Percentiles rank a stretch among this genome's conserved stretches.
These are phyloP conservation scores for Fusarium pseudoanthophilum DNA, from an alignment of 2,329 filamentous ascomycete species.

Conservation along the genomic window DNA sequence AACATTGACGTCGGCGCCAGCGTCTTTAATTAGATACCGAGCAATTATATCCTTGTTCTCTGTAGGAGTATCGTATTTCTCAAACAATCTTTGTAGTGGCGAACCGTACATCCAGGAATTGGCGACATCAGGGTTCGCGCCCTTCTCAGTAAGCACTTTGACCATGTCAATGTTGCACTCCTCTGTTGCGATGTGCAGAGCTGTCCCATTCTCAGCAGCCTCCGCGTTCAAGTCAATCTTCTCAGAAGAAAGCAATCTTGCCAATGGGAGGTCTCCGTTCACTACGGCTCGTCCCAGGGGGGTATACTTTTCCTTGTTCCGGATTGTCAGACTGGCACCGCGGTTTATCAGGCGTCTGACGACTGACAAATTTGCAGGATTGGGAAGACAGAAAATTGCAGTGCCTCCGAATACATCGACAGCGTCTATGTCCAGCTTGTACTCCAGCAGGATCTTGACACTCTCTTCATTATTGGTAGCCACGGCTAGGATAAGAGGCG, in stretches of 20 bases:
- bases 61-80: not conserved
- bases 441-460: not conserved
- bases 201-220: not conserved
- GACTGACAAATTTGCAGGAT: not conserved
- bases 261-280: not conserved
- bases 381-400: not conserved
- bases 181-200: not conserved
- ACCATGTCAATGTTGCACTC: not conserved
- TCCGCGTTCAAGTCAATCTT: not conserved
- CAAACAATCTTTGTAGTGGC: not conserved
- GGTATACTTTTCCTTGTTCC: not conserved
- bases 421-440: not conserved
- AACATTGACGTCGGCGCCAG: not conserved
- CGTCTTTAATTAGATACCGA: not conserved
- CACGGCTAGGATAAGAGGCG: not conserved
- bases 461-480: not conserved
- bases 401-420: too few species aligned
- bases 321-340: not conserved
- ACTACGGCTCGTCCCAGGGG: not conserved
- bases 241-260: not conserved
- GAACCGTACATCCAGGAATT: not conserved
- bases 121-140: fast-evolving
- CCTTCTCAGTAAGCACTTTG: not conserved
- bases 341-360: not conserved
- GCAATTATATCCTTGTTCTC: not conserved